Evolutionary conservation across 1,284 basidiomycete genomes (phyloP).

Genomic region (Trichosporon sp.): DNA sequence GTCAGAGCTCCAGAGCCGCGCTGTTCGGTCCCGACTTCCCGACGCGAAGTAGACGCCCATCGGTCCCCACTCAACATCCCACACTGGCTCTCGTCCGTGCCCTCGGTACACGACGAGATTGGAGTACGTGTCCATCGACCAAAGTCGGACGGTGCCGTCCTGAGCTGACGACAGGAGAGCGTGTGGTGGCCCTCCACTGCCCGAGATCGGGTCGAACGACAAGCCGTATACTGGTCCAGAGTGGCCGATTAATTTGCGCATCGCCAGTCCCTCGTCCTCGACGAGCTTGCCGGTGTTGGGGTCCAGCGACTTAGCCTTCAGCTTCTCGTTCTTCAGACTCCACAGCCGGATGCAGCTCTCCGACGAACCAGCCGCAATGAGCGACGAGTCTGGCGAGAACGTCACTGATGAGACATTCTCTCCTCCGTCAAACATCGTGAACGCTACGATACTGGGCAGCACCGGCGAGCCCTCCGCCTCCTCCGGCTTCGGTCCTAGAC

Average conservation of each 20-base stretch:
- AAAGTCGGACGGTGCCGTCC: slow-evolving; percentile 86
- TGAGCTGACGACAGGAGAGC: slow-evolving; percentile 92
- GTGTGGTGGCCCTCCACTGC: slow-evolving; percentile 80
- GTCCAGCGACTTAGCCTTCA: slow-evolving; percentile 65
- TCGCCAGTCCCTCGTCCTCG: slow-evolving; percentile 76
- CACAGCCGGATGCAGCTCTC: slow-evolving; percentile 95
- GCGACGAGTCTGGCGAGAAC: slow-evolving; percentile 86
- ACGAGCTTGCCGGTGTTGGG: slow-evolving; percentile 37
- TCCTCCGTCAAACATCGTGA: slow-evolving; percentile 85
- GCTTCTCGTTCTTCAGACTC: slow-evolving; percentile 89
- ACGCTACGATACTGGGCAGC: slow-evolving; percentile 86
- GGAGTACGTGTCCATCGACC: slow-evolving; percentile 93
- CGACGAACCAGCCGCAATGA: slow-evolving; percentile 95
- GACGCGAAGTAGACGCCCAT: slow-evolving; percentile 98
- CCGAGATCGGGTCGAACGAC: slow-evolving; percentile 87
- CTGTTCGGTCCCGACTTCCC: slow-evolving; percentile 89
- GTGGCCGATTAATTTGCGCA: slow-evolving; percentile 93
- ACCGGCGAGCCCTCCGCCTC: slow-evolving; percentile 33
- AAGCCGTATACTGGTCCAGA: slow-evolving; percentile 95
- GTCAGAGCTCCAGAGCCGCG: slow-evolving; percentile 95
- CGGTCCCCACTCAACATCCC: slow-evolving; percentile 98
- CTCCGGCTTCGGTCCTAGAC: slow-evolving; percentile 66
- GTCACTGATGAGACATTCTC: slow-evolving; percentile 87
- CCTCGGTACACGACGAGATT: slow-evolving; percentile 94
- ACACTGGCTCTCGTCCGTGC: slow-evolving; percentile 89